These are phyloP conservation scores for Phytophthora agathidicida DNA, from an alignment of 352 stramenopile species.

Conservation along the genomic window DNA sequence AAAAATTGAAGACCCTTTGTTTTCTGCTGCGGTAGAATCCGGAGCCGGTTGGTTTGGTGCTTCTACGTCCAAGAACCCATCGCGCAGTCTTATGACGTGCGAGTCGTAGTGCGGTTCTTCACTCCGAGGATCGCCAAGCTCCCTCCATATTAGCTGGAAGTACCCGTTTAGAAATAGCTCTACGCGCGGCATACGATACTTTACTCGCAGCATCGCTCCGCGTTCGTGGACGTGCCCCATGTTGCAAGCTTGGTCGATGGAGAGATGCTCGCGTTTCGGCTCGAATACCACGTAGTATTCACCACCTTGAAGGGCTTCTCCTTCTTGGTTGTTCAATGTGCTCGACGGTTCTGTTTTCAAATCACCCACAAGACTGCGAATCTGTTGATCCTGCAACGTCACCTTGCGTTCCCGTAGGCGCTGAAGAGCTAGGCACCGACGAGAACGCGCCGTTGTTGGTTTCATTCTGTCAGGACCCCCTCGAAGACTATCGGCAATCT, in stretches of 20 bases:
- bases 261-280: constrained; percentile 45
- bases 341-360: background rate
- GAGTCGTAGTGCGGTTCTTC: constrained; percentile 61
- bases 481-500: constrained; percentile 30
- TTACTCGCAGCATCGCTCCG: constrained; percentile 40
- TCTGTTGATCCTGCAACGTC: constrained; percentile 26
- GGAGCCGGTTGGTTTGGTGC: constrained; percentile 31
- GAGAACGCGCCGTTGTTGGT: constrained; percentile 23
- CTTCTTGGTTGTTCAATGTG: constrained; percentile 8
- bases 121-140: constrained; percentile 46
- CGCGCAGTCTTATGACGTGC: constrained; percentile 39
- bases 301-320: background rate
- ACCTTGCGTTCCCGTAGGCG: constrained; percentile 43
- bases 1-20: background rate
- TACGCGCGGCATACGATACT: constrained; percentile 47
- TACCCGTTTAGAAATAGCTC: constrained; percentile 61
- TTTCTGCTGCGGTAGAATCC: constrained; percentile 1
- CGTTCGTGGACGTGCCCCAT: constrained; percentile 52
- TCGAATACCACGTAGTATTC: constrained; percentile 54
- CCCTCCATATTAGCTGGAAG: constrained; percentile 73
- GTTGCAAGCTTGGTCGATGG: constrained; percentile 25
- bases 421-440: constrained; percentile 41
- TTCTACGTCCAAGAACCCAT: constrained; percentile 29
- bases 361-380: constrained; percentile 5
- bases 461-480: background rate